These are phyloP conservation scores for Brassica cretica DNA, from an alignment of 345 rosid genomes.

Conservation along the genomic window DNA sequence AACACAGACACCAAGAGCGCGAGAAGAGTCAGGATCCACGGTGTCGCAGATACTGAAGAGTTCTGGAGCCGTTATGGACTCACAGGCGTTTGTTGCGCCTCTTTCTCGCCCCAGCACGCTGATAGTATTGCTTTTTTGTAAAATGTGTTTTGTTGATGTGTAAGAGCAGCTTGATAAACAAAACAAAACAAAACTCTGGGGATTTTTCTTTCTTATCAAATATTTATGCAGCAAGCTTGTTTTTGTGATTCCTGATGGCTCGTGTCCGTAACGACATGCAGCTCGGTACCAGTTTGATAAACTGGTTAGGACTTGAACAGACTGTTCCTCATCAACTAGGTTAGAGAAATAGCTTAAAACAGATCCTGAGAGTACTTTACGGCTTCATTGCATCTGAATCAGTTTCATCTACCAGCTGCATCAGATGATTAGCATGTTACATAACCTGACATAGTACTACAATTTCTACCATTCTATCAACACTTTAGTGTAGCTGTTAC, in stretches of 20 bases:
- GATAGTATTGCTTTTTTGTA: not conserved
- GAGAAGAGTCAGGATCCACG: not conserved
- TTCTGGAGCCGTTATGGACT: not conserved
- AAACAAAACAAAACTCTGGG: too few species aligned
- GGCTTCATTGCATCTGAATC: constrained; percentile 26
- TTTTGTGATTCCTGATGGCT: constrained; percentile 43
- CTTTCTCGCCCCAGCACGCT: not conserved
- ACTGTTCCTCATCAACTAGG: constrained; percentile 55
- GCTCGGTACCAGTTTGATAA: constrained; percentile 76
- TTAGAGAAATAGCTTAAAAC: constrained; percentile 51
- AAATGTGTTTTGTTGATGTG: not conserved
- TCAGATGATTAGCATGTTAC: constrained; percentile 28
- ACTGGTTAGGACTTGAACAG: constrained; percentile 56
- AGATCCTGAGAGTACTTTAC: constrained; percentile 49
- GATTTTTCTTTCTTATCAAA: too few species aligned
- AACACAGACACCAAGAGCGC: not conserved
- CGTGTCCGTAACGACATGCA: constrained; percentile 71
- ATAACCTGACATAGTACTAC: not conserved
- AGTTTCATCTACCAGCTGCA: constrained; percentile 40
- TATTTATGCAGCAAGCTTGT: too few species aligned
- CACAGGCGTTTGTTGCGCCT: not conserved
- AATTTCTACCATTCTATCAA: not conserved
- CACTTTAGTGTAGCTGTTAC: constrained; percentile 24
- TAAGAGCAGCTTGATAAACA: too few species aligned
- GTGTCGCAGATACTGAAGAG: not conserved